Evolutionary conservation across 2,329 filamentous ascomycete genomes (phyloP).

Genomic region (Colletotrichum noveboracense): DNA sequence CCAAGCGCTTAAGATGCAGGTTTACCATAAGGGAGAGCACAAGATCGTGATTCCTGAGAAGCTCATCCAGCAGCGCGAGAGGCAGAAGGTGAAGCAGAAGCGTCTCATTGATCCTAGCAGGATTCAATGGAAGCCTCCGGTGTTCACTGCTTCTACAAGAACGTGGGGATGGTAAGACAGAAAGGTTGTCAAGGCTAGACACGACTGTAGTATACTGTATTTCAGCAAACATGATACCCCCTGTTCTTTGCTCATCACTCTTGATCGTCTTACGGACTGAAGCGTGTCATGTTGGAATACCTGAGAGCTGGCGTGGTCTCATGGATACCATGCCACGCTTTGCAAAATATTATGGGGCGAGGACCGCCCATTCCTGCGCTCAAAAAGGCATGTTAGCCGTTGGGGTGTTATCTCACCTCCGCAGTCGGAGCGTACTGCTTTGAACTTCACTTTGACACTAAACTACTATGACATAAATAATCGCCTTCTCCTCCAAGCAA

Average conservation of each 20-base stretch:
- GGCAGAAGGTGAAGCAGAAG: constrained; percentile 79
- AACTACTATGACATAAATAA: background rate
- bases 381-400: background rate
- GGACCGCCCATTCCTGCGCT: background rate
- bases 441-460: background rate
- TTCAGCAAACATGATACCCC: constrained; percentile 18
- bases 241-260: background rate
- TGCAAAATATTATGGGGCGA: background rate
- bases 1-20: constrained; percentile 91
- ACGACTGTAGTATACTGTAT: background rate
- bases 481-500: background rate
- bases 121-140: constrained; percentile 94
- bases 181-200: background rate
- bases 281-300: background rate
- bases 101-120: constrained; percentile 77
- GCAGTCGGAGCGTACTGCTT: constrained; percentile 5
- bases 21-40: constrained; percentile 96
- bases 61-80: constrained; percentile 79
- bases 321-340: background rate
- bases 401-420: background rate
- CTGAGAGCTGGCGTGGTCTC: background rate
- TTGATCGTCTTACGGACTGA: background rate
- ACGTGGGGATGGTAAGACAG: constrained; percentile 88
- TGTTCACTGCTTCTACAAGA: constrained; percentile 86
- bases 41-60: constrained; percentile 92